Conservation (phyloP, 1,139 yeast species). For the Protomyces inouyei region DNA sequence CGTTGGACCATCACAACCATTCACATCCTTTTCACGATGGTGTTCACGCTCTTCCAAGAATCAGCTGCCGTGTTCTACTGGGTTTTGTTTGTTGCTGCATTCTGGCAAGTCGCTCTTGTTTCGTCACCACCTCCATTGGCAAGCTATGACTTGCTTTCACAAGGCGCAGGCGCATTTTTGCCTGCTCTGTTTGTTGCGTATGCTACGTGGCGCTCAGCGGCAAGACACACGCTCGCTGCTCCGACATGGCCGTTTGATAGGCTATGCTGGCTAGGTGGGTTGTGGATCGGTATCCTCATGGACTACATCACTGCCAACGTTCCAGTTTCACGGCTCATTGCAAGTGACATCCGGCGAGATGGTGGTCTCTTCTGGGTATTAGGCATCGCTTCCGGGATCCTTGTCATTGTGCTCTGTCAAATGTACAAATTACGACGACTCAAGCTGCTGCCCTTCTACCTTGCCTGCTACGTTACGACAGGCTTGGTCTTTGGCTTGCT, state of each 20-base stretch:
- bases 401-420: slow-evolving; percentile 61
- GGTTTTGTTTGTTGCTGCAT: slow-evolving; percentile 62
- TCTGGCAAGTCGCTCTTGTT: slow-evolving; percentile 76
- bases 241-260: slow-evolving; percentile 44
- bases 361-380: slow-evolving; percentile 47
- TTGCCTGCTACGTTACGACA: slow-evolving; percentile 49
- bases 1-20: slow-evolving; percentile 53
- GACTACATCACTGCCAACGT: slow-evolving; percentile 82
- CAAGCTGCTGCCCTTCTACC: slow-evolving; percentile 62
- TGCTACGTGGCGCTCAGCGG: slow-evolving; percentile 46
- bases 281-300: slow-evolving; percentile 81
- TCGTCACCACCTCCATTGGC: slow-evolving; percentile 69
- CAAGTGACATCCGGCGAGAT: slow-evolving; percentile 62
- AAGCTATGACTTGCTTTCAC: slow-evolving; percentile 56
- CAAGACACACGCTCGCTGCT: slow-evolving; percentile 8
- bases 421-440: slow-evolving; percentile 66
- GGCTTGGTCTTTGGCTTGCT: slow-evolving; percentile 48
- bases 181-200: slow-evolving; percentile 70
- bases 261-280: slow-evolving; percentile 68
- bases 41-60: slow-evolving; percentile 51
- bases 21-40: slow-evolving; percentile 54
- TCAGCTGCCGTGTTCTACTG: slow-evolving; percentile 58
- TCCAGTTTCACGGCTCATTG: slow-evolving; percentile 78
- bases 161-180: slow-evolving; percentile 67
- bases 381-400: slow-evolving; percentile 53